Evolutionary conservation across 176 grass and related monocot genomes (phyloP), one percentile per base, ranked within the genome.

Genomic region (Lolium perenne): DNA sequence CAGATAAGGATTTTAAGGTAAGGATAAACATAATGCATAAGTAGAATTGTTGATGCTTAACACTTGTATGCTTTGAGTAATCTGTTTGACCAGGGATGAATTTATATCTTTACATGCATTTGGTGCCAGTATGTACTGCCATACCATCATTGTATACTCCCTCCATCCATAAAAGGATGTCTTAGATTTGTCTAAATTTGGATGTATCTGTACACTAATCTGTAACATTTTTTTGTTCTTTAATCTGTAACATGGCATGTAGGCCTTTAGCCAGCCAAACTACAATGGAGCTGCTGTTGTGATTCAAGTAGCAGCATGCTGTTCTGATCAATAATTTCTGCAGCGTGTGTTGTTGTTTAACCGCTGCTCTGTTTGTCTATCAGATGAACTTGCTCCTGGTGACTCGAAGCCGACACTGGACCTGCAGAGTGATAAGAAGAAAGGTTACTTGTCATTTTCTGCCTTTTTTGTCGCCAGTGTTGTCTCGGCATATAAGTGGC

Each of bases 361-460:
- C 48, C 59, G 10, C 25, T 16, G 10, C 72, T 21, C 1, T 65
- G 26, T 73, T 67, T 72, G 51, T 89, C 48, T 85, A 86, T 68
- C 88, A 95, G 95, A 95, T 86, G 89, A 89, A 74, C 70, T 87
- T 55, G 55, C 11, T 38, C 71, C 64, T 89, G 35, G 54, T 1
- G 67, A 88, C 21, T 83, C 23, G 7, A 99, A 88, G n/a, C 97
- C 92, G 7, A 91, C 92, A 64, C 82, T 96, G 57, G 88, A 99
- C 56, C 77, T 99, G 25, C 87, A 96, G 75, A 94, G 84, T 38
- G 91, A 99, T 79, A 94, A 92, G 75, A 84, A 83, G 43, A 95
- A 95, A 95, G 96, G 96, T 98, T 76, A 55, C 5, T 77, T 8
- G 71, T 58, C 38, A 88, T 85, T 26, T 25, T 75, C 63, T 50